Evolutionary conservation across 305 asterid species (phyloP).

Genomic region (Fraxinus greggii): DNA sequence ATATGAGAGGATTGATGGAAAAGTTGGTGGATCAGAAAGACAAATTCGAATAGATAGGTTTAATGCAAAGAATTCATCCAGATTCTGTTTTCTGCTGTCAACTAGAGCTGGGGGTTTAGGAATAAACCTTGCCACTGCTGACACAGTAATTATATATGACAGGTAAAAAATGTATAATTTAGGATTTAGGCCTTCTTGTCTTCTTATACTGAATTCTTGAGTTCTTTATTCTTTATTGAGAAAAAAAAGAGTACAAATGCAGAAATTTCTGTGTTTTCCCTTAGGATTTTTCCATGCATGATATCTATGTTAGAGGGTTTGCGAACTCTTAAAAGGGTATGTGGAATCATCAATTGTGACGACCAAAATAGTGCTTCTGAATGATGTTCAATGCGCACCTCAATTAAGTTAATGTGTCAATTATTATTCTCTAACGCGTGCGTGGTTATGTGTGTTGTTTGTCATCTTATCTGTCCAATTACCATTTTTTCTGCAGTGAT

Average conservation of each 20-base stretch:
- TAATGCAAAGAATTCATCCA: constrained; percentile 85
- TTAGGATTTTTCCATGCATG: neutral
- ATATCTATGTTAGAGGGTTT: neutral
- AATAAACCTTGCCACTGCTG: constrained; percentile 99
- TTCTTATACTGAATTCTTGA: constrained; percentile 4
- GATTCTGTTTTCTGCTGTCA: constrained; percentile 93
- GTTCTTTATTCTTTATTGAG: neutral
- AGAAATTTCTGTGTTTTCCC: neutral
- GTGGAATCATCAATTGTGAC: constrained; percentile 2
- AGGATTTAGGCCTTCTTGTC: constrained; percentile 18
- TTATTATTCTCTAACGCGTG: neutral
- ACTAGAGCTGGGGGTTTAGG: constrained; percentile 99
- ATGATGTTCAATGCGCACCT: neutral
- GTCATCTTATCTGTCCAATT: neutral
- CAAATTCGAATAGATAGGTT: constrained; percentile 94
- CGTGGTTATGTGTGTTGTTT: neutral
- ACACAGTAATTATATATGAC: constrained; percentile 93
- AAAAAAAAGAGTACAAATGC: neutral
- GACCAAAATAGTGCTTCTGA: neutral
- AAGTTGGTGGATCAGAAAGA: constrained; percentile 94
- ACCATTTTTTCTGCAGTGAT: constrained; percentile 51
- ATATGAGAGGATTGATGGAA: constrained; percentile 94
- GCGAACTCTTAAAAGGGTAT: neutral
- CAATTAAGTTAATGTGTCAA: neutral
- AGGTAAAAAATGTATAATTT: constrained; percentile 49